Percentiles rank a stretch among this genome's conserved stretches.
Conservation (phyloP, 441 rosid genomes). For the California macrophylla region DNA sequence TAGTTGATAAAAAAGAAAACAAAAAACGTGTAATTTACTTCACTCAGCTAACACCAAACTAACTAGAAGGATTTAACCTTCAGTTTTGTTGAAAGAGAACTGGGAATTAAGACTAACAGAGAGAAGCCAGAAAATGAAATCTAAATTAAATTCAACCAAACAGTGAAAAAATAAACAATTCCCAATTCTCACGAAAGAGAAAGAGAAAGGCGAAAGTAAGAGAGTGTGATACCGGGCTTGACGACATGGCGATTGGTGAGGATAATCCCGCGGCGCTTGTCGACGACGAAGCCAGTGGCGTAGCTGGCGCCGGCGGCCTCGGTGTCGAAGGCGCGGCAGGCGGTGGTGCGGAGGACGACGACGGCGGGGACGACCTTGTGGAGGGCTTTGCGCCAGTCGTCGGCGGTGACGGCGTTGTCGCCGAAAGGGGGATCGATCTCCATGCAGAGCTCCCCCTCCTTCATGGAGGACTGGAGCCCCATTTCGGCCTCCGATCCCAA, state of each 20-base stretch:
- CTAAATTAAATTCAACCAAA: background rate
- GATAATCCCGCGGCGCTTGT: slow-evolving; percentile 78
- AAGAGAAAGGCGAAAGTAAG: background rate
- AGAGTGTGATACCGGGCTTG: slow-evolving; percentile 47
- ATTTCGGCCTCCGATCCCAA: slow-evolving; percentile 44
- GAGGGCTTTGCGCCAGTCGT: slow-evolving; percentile 72
- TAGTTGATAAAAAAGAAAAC: background rate
- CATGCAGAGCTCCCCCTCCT: slow-evolving; percentile 33
- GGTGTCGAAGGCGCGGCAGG: slow-evolving; percentile 80
- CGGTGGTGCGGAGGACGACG: slow-evolving; percentile 71
- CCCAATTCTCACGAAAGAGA: background rate
- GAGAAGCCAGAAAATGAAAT: background rate
- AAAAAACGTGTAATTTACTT: background rate
- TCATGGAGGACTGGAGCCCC: slow-evolving; percentile 36
- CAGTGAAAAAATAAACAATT: background rate
- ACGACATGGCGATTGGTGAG: slow-evolving; percentile 97
- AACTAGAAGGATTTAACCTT: background rate
- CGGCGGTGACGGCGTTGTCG: slow-evolving; percentile 57
- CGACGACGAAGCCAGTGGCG: slow-evolving; percentile 88
- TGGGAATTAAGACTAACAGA: background rate
- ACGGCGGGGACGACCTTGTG: slow-evolving; percentile 74
- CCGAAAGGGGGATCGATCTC: slow-evolving; percentile 55
- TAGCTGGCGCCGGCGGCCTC: slow-evolving; percentile 55
- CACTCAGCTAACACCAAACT: background rate
- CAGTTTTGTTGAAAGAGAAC: background rate